phyloP scores from a whole-genome alignment of 352 stramenopile species.

The Halophytophthora batemanensis region DNA sequence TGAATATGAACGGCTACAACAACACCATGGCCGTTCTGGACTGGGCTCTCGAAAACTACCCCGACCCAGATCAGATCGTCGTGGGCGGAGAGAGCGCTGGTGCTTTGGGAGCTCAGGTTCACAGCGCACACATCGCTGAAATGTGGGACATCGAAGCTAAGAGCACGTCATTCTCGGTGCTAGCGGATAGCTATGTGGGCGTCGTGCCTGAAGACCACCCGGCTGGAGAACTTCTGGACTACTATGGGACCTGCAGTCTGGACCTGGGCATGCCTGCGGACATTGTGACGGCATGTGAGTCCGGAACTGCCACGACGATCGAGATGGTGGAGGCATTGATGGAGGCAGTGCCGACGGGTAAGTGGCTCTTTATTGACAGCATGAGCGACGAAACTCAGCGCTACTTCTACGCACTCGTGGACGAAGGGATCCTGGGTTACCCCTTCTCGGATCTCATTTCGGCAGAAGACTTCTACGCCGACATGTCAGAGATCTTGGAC shows the following conservation, averaged over 20 bases:
- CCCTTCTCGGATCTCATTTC: conserved; percentile 59
- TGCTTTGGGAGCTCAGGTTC: conserved; percentile 44
- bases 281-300: conserved; percentile 38
- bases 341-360: conserved; percentile 24
- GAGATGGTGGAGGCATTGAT: conserved; percentile 45
- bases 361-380: conserved; percentile 67
- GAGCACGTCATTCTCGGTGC: conserved; percentile 50
- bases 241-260: conserved; percentile 43
- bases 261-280: conserved; percentile 32
- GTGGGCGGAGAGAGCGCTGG: conserved; percentile 58
- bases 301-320: conserved; percentile 24
- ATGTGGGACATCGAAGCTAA: conserved; percentile 56
- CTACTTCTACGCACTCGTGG: conserved; percentile 56
- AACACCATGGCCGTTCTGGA: conserved; percentile 63
- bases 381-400: conserved; percentile 56
- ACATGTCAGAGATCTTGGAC: conserved; percentile 41
- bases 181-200: conserved; percentile 64
- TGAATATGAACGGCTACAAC: conserved; percentile 56
- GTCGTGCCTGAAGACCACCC: conserved; percentile 49
- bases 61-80: conserved; percentile 51
- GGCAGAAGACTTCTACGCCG: conserved; percentile 37
- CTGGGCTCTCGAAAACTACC: conserved; percentile 63
- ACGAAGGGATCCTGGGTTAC: conserved; percentile 48
- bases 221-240: conserved; percentile 48
- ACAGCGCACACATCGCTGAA: conserved; percentile 42